Conservation (phyloP, 176 grass and related monocot genomes). For the Zoysia pacifica region DNA sequence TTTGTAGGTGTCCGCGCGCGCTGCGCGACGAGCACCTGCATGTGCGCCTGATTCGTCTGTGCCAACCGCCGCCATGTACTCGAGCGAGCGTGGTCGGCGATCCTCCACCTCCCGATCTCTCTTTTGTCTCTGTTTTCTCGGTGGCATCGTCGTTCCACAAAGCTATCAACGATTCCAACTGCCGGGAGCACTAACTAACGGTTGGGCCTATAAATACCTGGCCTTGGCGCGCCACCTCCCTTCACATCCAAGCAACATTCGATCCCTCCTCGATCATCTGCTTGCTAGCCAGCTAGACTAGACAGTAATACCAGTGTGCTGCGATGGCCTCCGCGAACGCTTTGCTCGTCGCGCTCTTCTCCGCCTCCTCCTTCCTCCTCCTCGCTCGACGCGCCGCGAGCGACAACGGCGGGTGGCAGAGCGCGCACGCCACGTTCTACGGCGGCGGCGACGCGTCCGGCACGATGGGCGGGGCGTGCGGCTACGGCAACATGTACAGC, state of each 20-base stretch:
- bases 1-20: conserved; percentile 22
- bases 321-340: conserved; percentile 51
- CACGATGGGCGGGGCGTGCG: conserved; percentile 95
- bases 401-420: conserved; percentile 67
- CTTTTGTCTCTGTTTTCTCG: conserved; percentile 8
- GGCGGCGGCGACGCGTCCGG: conserved; percentile 81
- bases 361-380: conserved; percentile 35
- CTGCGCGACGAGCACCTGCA: conserved; percentile 50
- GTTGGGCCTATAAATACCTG: conserved; percentile 54
- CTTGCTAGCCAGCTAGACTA: background rate
- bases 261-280: background rate
- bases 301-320: too few relatives aligned
- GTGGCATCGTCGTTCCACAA: conserved; percentile 17
- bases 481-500: conserved; percentile 93
- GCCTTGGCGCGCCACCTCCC: conserved; percentile 44
- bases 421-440: conserved; percentile 85
- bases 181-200: conserved; percentile 33
- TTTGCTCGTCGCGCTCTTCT: conserved; percentile 54
- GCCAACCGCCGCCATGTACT: conserved; percentile 51
- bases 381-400: conserved; percentile 32
- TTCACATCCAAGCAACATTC: conserved; percentile 65
- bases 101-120: conserved; percentile 10
- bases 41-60: conserved; percentile 72
- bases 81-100: conserved; percentile 33
- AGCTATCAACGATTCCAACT: conserved; percentile 59